phyloP scores from a whole-genome alignment of 768 basidiomycete genomes.

The Leccinellum luteum region DNA sequence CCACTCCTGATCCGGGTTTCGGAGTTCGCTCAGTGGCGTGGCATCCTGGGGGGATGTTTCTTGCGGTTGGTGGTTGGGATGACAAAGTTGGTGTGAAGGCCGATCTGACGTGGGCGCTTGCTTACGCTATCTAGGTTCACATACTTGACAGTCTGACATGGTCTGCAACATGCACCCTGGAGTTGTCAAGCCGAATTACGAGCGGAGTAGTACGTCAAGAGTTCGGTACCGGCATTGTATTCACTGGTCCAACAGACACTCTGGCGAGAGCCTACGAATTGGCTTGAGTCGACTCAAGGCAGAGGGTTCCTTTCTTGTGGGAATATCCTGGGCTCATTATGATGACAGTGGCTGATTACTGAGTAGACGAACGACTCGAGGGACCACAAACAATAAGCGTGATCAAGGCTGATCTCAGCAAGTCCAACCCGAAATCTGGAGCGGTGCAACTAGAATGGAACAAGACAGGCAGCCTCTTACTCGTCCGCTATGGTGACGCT shows the following conservation, averaged over 20 bases:
- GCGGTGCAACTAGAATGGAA: conserved; percentile 80
- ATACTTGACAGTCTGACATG: conserved; percentile 76
- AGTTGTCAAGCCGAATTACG: conserved; percentile 57
- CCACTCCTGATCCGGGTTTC: conserved; percentile 75
- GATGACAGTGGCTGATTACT: not conserved
- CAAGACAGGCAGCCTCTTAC: conserved; percentile 65
- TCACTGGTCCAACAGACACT: conserved; percentile 48
- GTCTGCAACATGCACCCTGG: conserved; percentile 63
- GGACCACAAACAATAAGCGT: conserved; percentile 53
- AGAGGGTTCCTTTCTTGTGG: conserved; percentile 86
- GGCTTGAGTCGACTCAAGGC: conserved; percentile 81
- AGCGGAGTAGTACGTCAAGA: conserved; percentile 48
- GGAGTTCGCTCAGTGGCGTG: conserved; percentile 78
- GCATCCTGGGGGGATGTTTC: conserved; percentile 83
- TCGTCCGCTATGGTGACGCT: conserved; percentile 67
- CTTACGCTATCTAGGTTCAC: conserved; percentile 50
- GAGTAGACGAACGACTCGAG: conserved; percentile 61
- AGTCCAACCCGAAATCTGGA: conserved; percentile 65
- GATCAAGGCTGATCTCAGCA: conserved; percentile 54
- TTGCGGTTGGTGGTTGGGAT: conserved; percentile 86
- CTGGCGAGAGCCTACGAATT: conserved; percentile 85
- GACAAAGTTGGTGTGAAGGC: conserved; percentile 57
- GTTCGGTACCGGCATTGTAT: not conserved
- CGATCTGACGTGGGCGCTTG: not conserved
- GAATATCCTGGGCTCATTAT: conserved; percentile 13